Percentiles rank a stretch among this genome's conserved stretches.
phyloP scores from a whole-genome alignment of 331 rosid species.

The Malus hybrid region DNA sequence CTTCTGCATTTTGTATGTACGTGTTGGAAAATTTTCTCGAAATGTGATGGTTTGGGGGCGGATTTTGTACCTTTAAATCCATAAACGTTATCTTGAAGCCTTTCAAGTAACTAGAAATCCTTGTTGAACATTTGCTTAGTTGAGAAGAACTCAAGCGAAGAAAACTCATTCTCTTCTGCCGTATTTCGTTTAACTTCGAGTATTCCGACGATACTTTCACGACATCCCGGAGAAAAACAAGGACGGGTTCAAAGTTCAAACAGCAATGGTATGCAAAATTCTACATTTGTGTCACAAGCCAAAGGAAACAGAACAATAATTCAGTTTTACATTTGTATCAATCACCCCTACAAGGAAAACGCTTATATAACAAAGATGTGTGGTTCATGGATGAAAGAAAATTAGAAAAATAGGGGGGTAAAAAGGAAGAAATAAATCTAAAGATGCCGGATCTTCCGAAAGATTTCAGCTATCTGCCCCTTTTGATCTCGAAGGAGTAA shows the following conservation, averaged over 20 bases:
- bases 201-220: not conserved
- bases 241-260: not conserved
- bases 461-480: constrained; percentile 27
- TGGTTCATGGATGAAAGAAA: not conserved
- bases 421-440: not conserved
- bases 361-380: constrained; percentile 1
- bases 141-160: not conserved
- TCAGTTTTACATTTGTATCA: not conserved
- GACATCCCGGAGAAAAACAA: not conserved
- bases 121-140: not conserved
- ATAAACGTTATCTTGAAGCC: no score
- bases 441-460: not conserved
- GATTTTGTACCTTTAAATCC: not conserved
- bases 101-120: not conserved
- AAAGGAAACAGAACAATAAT: not conserved
- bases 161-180: not conserved
- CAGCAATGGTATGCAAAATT: not conserved
- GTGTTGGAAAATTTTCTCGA: not conserved
- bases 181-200: not conserved
- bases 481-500: constrained; percentile 71
- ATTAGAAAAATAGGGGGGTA: no score
- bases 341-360: not conserved
- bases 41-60: no score
- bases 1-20: not conserved
- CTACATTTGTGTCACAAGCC: not conserved